Conservation (phyloP, 495 filamentous ascomycete genomes). For the Penicillium fimorum region DNA sequence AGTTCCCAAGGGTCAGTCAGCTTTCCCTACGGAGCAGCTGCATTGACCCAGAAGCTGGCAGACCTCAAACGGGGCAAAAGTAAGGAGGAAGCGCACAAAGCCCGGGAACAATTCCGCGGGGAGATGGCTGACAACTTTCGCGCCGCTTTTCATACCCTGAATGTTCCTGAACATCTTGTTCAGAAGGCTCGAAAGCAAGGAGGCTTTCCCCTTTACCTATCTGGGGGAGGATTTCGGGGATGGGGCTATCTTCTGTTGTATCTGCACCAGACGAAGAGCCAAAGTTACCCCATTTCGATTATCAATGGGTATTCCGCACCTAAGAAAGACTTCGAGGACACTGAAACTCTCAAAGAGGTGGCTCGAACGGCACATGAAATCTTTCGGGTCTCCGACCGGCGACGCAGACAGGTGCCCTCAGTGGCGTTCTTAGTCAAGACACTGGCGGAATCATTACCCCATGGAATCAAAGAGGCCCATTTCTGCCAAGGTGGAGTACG, state of each 20-base stretch:
- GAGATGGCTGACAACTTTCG: conserved; percentile 61
- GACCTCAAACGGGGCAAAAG: conserved; percentile 39
- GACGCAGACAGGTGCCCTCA: conserved; percentile 78
- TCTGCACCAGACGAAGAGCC: conserved; percentile 61
- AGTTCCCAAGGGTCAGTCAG: conserved; percentile 47
- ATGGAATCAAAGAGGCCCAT: conserved; percentile 63
- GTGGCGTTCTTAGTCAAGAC: conserved; percentile 75
- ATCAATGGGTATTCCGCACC: conserved; percentile 76
- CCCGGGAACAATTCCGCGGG: conserved; percentile 43
- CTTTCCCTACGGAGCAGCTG: conserved; percentile 86
- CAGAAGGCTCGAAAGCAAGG: conserved; percentile 37
- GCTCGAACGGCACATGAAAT: conserved; percentile 50
- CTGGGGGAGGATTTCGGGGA: conserved; percentile 86
- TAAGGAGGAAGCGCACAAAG: conserved; percentile 26
- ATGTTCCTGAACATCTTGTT: conserved; percentile 54
- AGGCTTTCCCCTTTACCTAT: conserved; percentile 74
- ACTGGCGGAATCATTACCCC: conserved; percentile 64
- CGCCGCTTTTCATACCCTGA: conserved; percentile 56
- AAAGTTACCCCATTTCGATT: conserved; percentile 79
- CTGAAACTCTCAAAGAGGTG: conserved; percentile 53
- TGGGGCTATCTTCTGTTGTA: conserved; percentile 75
- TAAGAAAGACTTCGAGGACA: conserved; percentile 60
- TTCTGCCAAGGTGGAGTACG: conserved; percentile 88
- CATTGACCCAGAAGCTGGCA: conserved; percentile 61
- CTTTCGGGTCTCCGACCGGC: conserved; percentile 79